Base-by-base conservation (phyloP, 2,329 filamentous ascomycete genomes). In the Ambrosiella cleistominuta region DNA sequence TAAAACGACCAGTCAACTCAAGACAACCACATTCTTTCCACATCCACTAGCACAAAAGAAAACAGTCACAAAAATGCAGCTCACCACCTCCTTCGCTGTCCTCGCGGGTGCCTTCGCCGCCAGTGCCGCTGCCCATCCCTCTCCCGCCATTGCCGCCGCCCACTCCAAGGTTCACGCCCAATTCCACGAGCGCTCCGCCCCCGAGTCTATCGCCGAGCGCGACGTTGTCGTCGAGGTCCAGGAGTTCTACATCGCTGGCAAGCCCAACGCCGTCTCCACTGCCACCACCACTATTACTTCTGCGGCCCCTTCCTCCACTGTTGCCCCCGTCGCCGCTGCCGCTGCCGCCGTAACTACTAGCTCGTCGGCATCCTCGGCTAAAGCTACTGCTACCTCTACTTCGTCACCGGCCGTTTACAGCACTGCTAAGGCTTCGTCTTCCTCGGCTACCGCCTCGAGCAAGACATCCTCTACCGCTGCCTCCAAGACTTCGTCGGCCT, bases 101-200 rank as follows among this genome's bases (percentile, higher is more conserved):
- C 64, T 73, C 59, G 67, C 70, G 61, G 68, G 70, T 63, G 71
- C 70, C 66, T 63, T 72, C 54, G 57, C 61, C 59, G 56, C 56
- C 9, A 70, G 71, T 64, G 72, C 65, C 59, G 66, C 70, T 61
- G 71, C 71, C 57, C 70, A 69, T 65, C 72, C 72, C 60, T 71
- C 69, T 61, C 66, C 66, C 57, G 68, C 69, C 60, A 66, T 63
- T 44, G 59, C 53, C 27, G 47, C 52, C 17, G 44, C 45, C 49
- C 71, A 72, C 66, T 62, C 64, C 61, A 71, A 72, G 65, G 63
- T 64, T 61, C 66, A 69, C 62, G 62, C 64, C 54, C 65, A 70
- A 64, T 61, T 63, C 58, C 63, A 65, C 61, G 59, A 62, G 57
- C 66, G 68, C 58, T 64, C 63, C 57, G 66, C 66, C 57, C 62